These are phyloP conservation scores for Groenewaldozyma tartarivorans DNA, from an alignment of 805 yeast genomes.

Conservation along the genomic window DNA sequence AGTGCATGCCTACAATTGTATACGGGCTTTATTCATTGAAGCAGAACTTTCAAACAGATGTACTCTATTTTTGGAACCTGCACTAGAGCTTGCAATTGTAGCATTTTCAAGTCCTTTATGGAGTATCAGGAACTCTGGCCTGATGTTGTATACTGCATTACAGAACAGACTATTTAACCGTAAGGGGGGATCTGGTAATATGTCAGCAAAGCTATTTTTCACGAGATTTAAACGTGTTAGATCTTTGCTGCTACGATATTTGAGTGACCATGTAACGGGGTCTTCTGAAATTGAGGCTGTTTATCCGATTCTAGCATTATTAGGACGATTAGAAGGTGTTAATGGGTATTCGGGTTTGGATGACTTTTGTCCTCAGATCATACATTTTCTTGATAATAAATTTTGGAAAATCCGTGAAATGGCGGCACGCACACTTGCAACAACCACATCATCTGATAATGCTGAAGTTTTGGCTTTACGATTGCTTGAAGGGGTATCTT, in stretches of 20 bases:
- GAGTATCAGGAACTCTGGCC: slow-evolving; percentile 87
- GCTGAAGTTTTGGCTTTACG: slow-evolving; percentile 23
- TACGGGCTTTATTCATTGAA: slow-evolving; percentile 66
- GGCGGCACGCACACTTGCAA: slow-evolving; percentile 63
- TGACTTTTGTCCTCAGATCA: slow-evolving; percentile 42
- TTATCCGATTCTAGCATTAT: slow-evolving; percentile 65
- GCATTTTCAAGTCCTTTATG: slow-evolving; percentile 62
- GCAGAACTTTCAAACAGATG: slow-evolving; percentile 50
- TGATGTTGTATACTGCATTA: slow-evolving; percentile 82
- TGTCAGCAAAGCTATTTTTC: slow-evolving; percentile 57
- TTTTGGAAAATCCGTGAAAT: slow-evolving; percentile 84
- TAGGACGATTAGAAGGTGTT: slow-evolving; percentile 58
- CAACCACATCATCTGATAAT: slow-evolving; percentile 33
- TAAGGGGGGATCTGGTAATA: slow-evolving; percentile 19
- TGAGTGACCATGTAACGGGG: slow-evolving; percentile 19
- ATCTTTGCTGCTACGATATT: slow-evolving; percentile 33
- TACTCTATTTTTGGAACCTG: slow-evolving; percentile 42
- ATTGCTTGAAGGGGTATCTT: slow-evolving; percentile 21
- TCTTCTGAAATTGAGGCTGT: slow-evolving; percentile 44
- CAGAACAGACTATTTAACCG: slow-evolving; percentile 72
- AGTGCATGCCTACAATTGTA: slow-evolving; percentile 86
- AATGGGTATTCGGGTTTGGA: slow-evolving; percentile 43
- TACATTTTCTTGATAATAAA: slow-evolving; percentile 39
- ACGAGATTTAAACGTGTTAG: slow-evolving; percentile 48
- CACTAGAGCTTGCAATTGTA: slow-evolving; percentile 50